phyloP scores from a whole-genome alignment of 225 moss, liverwort and hornwort species.

The Sphagnum tenellum region DNA sequence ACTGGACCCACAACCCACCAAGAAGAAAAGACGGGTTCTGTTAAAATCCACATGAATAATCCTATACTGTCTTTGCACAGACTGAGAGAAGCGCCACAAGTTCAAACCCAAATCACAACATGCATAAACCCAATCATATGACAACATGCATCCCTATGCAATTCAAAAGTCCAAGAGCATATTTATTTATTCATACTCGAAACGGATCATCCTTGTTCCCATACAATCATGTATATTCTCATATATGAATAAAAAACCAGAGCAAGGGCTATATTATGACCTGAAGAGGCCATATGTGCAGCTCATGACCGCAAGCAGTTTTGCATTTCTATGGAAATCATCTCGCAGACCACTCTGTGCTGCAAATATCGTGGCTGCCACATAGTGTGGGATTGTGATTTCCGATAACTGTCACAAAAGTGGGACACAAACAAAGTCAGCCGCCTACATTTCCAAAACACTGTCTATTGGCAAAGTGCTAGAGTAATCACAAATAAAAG shows the following conservation, averaged over 20 bases:
- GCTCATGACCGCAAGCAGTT: conserved; percentile 67
- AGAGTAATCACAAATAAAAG: neutral
- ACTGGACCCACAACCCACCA: conserved; percentile 35
- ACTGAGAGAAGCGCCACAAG: too few relatives aligned
- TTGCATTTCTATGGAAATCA: conserved; percentile 72
- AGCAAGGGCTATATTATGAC: conserved; percentile 8
- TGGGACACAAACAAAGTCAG: neutral
- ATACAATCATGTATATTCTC: too few relatives aligned
- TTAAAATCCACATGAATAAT: too few relatives aligned
- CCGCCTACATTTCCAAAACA: neutral
- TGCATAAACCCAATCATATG: too few relatives aligned
- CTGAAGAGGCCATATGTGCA: conserved; percentile 94
- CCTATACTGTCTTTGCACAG: too few relatives aligned
- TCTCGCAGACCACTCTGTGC: conserved; percentile 63
- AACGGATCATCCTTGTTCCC: too few relatives aligned
- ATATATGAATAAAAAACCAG: too few relatives aligned
- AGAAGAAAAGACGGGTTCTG: neutral
- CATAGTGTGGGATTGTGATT: conserved; percentile 97
- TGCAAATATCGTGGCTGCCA: conserved; percentile 94
- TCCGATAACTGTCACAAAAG: conserved; percentile 65
- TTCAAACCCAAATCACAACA: too few relatives aligned
- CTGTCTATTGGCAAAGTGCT: neutral
- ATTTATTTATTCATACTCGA: too few relatives aligned
- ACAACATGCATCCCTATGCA: too few relatives aligned
- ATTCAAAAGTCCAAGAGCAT: too few relatives aligned